phyloP scores from a whole-genome alignment of 2,329 filamentous ascomycete genomes.

The Balansia obtecta region DNA sequence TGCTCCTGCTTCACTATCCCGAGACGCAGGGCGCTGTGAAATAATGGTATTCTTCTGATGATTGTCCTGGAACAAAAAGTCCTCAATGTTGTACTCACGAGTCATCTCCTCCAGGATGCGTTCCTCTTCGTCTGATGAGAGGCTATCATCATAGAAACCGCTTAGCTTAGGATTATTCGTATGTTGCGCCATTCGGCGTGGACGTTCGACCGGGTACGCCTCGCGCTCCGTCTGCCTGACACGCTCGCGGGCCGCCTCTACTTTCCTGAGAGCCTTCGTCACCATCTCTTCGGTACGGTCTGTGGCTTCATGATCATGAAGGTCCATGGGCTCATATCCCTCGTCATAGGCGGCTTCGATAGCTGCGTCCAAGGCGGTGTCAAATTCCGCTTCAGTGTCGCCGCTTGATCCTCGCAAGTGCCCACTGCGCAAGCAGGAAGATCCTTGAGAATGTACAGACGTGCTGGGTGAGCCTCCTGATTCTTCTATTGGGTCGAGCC shows the following conservation, averaged over 20 bases:
- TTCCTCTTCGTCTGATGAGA: conserved; percentile 59
- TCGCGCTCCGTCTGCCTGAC: conserved; percentile 65
- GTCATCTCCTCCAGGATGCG: conserved; percentile 80
- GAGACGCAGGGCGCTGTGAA: conserved; percentile 37
- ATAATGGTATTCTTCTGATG: conserved; percentile 47
- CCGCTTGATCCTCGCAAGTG: conserved; percentile 57
- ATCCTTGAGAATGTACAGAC: conserved; percentile 70
- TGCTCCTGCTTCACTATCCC: conserved; percentile 61
- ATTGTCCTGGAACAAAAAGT: conserved; percentile 51
- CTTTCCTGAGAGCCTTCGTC: conserved; percentile 47
- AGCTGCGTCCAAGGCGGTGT: conserved; percentile 85
- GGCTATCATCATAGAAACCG: conserved; percentile 49
- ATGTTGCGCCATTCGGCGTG: conserved; percentile 18
- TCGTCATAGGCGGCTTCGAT: conserved; percentile 95
- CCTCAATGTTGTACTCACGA: conserved; percentile 67
- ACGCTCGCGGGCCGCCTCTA: conserved; percentile 64
- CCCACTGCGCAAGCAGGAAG: conserved; percentile 56
- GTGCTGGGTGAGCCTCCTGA: conserved; percentile 65
- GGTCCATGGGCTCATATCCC: conserved; percentile 62
- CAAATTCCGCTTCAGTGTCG: conserved; percentile 78
- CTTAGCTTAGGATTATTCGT: conserved; percentile 22
- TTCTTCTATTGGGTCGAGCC: conserved; percentile 90
- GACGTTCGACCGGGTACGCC: conserved; percentile 24
- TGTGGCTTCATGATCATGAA: conserved; percentile 26
- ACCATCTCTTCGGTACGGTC: conserved; percentile 32